Evolutionary conservation across 1,284 basidiomycete species (phyloP), one percentile per base, ranked within the genome.

Genomic region (Apiotrichum gracile): DNA sequence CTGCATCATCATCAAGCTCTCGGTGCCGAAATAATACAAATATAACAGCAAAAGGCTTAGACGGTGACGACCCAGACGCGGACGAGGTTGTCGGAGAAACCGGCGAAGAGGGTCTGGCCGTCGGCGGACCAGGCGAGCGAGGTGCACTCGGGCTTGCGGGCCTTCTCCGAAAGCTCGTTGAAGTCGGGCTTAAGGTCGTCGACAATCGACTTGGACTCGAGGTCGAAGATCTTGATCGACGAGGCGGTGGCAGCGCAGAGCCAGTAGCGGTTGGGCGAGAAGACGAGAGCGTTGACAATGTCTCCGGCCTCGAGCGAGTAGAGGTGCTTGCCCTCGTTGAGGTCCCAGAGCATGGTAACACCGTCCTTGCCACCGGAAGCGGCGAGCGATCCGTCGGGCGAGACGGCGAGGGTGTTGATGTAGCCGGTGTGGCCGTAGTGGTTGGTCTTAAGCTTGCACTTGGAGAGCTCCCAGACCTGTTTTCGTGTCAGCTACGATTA

Each of bases 391-490:
- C 96, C 96, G 75, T 99, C 96, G 61, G 96, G 96, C 41, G 96
- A 99, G 62, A 99, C 92, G 61, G 96, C 94, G 73, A 99, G 80
- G 66, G 94, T 94, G 84, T 96, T 97, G 79, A 99, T 92, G 83
- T 97, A 98, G 66, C 96, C 96, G 51, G 90, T 96, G 83, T 99
- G 96, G 67, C 96, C 96, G 76, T 88, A 92, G 84, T 99, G 96
- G 85, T 97, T 97, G 78, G 94, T 97, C 84, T 94, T 93, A 75
- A 99, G 85, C 82, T 97, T 97, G 87, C 96, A 98, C 80, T 97
- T 97, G 78, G 88, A 90, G 60, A 98, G 87, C 78, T 99, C 96
- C 96, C 96, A 99, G 64, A 99, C 94, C 94, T 98, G 51, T 43
- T 2, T n/a, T 17, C 31, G 13, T 16, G 60, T 64, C 49, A 64